phyloP scores from a whole-genome alignment of 2,329 filamentous ascomycete genomes.

The Colletotrichum sp. region DNA sequence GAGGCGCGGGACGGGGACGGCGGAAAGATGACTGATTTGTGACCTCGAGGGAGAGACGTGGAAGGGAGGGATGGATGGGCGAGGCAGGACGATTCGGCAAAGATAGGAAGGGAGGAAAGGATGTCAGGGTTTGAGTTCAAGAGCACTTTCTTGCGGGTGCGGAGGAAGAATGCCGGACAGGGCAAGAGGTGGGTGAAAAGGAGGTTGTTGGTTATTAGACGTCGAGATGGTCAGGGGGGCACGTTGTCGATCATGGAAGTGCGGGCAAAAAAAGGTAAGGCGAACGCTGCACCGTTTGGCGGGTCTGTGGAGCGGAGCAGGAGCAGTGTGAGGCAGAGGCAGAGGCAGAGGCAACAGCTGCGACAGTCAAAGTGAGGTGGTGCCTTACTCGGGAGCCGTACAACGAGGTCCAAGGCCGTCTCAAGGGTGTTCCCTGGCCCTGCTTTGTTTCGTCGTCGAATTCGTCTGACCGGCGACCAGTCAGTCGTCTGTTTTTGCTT shows the following conservation, averaged over 20 bases:
- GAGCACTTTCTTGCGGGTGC: background rate
- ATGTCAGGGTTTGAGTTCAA: background rate
- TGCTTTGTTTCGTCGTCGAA: slow-evolving; percentile 18
- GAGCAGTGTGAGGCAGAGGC: background rate
- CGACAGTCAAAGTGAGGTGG: background rate
- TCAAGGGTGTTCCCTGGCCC: slow-evolving; percentile 18
- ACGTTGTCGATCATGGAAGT: slow-evolving; percentile 18
- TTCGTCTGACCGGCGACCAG: slow-evolving; percentile 17
- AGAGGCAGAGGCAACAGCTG: background rate
- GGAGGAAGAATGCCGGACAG: background rate
- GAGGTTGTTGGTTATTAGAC: slow-evolving; percentile 9
- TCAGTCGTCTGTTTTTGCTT: slow-evolving; percentile 11
- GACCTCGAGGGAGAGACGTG: background rate
- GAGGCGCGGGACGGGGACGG: background rate
- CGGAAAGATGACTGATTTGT: background rate
- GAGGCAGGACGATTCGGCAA: background rate
- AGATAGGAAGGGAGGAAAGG: background rate
- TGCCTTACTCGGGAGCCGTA: background rate
- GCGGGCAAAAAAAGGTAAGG: slow-evolving; percentile 5
- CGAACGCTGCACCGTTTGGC: background rate
- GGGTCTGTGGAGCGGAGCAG: slow-evolving; percentile 7
- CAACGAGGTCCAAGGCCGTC: background rate
- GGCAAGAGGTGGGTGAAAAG: background rate
- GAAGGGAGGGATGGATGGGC: background rate
- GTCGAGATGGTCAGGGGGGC: slow-evolving; percentile 13